Evolutionary conservation across 768 basidiomycete genomes (phyloP).

Genomic region (Xerocomellus amylosporus): DNA sequence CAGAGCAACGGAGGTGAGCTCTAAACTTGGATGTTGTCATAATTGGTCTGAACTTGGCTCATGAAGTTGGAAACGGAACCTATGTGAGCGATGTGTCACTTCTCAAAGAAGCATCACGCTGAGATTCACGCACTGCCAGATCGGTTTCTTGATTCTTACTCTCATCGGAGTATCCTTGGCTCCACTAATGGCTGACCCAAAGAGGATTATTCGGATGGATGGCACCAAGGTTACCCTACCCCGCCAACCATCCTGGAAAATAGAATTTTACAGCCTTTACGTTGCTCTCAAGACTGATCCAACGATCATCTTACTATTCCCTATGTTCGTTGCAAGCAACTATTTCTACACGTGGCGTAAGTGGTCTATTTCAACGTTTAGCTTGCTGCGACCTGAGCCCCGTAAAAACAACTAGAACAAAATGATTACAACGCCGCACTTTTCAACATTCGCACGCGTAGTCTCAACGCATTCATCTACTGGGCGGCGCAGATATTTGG

Average conservation of each 20-base stretch:
- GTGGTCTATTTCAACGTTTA: conserved; percentile 19
- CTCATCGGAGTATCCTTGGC: conserved; percentile 66
- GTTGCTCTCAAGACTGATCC: conserved; percentile 68
- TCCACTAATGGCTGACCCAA: conserved; percentile 67
- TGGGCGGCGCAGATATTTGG: conserved; percentile 80
- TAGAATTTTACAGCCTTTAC: conserved; percentile 69
- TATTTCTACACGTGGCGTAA: conserved; percentile 87
- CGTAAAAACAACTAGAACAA: conserved; percentile 51
- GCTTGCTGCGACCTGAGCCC: conserved; percentile 5
- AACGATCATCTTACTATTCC: conserved; percentile 70
- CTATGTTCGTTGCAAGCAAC: conserved; percentile 82
- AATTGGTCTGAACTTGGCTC: conserved; percentile 1
- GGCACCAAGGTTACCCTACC: conserved; percentile 63
- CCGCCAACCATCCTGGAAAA: conserved; percentile 74
- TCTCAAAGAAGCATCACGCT: background rate
- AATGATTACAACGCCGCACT: conserved; percentile 77
- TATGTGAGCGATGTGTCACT: conserved; percentile 49
- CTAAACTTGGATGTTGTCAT: background rate
- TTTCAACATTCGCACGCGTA: conserved; percentile 76
- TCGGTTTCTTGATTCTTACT: conserved; percentile 72
- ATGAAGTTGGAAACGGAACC: conserved; percentile 64
- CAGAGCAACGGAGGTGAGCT: conserved; percentile 32
- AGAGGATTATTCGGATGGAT: conserved; percentile 70
- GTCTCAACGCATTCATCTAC: conserved; percentile 76
- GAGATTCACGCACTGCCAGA: conserved; percentile 41